These are phyloP conservation scores for Cladosporium sp. DNA, from an alignment of 2,329 filamentous ascomycete genomes.

Conservation along the genomic window DNA sequence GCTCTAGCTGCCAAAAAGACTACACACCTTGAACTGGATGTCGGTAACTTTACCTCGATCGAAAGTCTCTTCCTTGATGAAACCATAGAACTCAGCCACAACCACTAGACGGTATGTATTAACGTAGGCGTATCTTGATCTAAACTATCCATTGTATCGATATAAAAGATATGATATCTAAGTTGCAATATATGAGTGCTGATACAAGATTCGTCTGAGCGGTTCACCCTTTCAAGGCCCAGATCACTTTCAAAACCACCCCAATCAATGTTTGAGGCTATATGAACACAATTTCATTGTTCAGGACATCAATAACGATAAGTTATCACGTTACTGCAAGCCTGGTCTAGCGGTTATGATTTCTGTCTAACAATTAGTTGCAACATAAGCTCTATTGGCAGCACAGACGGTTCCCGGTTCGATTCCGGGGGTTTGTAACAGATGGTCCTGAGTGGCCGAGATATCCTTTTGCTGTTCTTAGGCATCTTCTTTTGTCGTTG, in stretches of 20 bases:
- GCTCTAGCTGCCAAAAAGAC: neutral
- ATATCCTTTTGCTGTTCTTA: neutral
- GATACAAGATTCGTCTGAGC: neutral
- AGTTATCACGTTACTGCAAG: slow-evolving; percentile 4
- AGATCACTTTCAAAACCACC: neutral
- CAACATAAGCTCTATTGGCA: slow-evolving; percentile 14
- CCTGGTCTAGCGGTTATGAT: slow-evolving; percentile 20
- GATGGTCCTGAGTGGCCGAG: neutral
- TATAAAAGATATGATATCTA: neutral
- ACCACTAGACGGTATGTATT: neutral
- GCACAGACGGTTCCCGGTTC: slow-evolving; percentile 19
- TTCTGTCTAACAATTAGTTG: slow-evolving; percentile 18
- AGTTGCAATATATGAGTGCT: neutral
- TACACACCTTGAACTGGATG: neutral
- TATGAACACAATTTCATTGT: no score
- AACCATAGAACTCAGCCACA: neutral
- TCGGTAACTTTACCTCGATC: neutral
- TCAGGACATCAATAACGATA: neutral
- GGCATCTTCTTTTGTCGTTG: neutral
- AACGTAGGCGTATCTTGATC: neutral
- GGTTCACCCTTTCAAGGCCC: neutral
- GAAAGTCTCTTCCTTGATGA: neutral
- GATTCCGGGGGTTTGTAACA: slow-evolving; percentile 19
- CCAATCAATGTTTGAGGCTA: no score
- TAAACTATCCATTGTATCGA: neutral